Conservation (phyloP, 306 rosid species). For the Trifolium dubium region DNA sequence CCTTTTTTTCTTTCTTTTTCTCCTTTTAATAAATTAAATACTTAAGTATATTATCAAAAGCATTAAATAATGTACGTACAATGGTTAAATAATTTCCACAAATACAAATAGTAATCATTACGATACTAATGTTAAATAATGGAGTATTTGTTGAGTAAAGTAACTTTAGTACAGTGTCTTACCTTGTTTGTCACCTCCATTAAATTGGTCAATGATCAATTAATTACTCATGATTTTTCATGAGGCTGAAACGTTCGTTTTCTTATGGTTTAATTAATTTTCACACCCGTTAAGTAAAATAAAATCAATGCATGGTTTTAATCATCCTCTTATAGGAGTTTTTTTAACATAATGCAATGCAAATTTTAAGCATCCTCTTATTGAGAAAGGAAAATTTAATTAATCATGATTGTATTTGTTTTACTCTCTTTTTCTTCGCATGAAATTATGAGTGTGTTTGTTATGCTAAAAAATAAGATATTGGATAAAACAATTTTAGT, state of each 20-base stretch:
- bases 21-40: neutral
- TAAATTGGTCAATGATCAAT: neutral
- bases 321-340: neutral
- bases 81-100: slow-evolving; percentile 1
- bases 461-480: no score
- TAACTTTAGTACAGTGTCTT: neutral
- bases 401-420: no score
- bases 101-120: neutral
- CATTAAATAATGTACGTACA: neutral
- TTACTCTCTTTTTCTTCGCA: no score
- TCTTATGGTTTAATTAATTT: neutral
- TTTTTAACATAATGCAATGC: neutral
- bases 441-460: no score
- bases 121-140: neutral
- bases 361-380: no score
- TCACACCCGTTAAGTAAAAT: neutral
- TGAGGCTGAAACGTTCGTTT: slow-evolving; percentile 24
- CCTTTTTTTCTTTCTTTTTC: neutral
- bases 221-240: neutral
- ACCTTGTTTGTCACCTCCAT: slow-evolving; percentile 14
- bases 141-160: neutral
- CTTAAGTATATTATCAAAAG: neutral
- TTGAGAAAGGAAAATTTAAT: no score
- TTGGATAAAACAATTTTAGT: no score
- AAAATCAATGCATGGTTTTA: neutral